Base-by-base conservation (phyloP, 176 grass and related monocot genomes). In the Luzula sylvatica region DNA sequence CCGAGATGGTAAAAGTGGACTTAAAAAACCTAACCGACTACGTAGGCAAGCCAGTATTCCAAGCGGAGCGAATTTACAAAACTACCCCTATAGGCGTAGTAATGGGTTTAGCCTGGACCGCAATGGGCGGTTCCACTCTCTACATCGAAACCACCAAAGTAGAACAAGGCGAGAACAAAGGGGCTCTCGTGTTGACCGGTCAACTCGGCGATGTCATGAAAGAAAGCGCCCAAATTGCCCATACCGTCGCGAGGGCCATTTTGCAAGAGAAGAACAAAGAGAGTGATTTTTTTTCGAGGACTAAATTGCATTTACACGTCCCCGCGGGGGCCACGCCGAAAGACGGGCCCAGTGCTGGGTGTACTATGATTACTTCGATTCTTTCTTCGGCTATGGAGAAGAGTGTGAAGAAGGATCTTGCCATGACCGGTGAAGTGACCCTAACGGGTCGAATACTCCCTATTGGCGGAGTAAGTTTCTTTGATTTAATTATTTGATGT, bases 141-240 rank as follows among this genome's bases (percentile, higher is more conserved):
- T 90, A 86, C 42, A 80, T 98, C 3, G 92, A 90, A 72, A 90
- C 92, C 17, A 57, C 72, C 23, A 58, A 83, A 55, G 71, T 98
- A 11, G 92, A 90, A 53, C 77, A 83, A 69, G 81, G 78, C 61
- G 92, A 90, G 56, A 84, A 74, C 38, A 98, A 90, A 75, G 81
- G 92, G 30, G 78, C 78, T 38, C 84, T 98, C 60, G 40, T 82
- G 24, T 41, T 98, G 66, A 98, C 92, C 0, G 92, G 92, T 25
- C 92, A 98, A 72, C 92, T 98, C 71, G 81, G 92, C 54, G 85
- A 90, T 66, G 85, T 98, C 26, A 90, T 87, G 92, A 98, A 98
- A 69, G 85, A 98, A 72, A 98, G 85, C 25, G 85, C 92, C 18
- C 92, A 90, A 61, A 98, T 90, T 47, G 92, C 85, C 0, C 85